Evolutionary conservation across 78 protist species (phyloP).

Genomic region (Dictyostelium firmibasis): DNA sequence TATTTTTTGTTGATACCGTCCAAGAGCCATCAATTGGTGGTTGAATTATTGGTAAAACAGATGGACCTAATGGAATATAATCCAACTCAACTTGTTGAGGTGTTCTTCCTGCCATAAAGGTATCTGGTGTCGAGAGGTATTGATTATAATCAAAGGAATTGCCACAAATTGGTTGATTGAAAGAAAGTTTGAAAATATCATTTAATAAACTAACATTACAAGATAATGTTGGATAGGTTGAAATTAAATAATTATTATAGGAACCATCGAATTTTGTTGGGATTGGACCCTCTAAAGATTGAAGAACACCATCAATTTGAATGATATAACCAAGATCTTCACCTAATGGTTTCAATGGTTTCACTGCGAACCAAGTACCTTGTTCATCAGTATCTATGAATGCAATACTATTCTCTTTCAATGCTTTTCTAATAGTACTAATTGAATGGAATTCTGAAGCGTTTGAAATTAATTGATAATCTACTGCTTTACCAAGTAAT

Average conservation of each 20-base stretch:
- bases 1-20: not conserved
- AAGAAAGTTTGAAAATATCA: not conserved
- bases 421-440: not conserved
- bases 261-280: not conserved
- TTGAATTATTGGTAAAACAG: not conserved
- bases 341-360: not conserved
- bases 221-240: not conserved
- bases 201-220: not conserved
- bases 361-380: not conserved
- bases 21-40: constrained; percentile 6
- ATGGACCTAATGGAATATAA: not conserved
- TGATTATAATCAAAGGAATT: not conserved
- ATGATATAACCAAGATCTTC: not conserved
- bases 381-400: not conserved
- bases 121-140: not conserved
- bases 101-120: not conserved
- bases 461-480: not conserved
- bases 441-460: not conserved
- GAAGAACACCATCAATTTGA: not conserved
- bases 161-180: not conserved
- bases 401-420: not conserved
- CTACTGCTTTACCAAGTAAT: constrained; percentile 1
- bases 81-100: not conserved
- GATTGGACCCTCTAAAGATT: not conserved
- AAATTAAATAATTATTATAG: not conserved